phyloP scores from a whole-genome alignment of 345 rosid species.

The Erodium maritimum region DNA sequence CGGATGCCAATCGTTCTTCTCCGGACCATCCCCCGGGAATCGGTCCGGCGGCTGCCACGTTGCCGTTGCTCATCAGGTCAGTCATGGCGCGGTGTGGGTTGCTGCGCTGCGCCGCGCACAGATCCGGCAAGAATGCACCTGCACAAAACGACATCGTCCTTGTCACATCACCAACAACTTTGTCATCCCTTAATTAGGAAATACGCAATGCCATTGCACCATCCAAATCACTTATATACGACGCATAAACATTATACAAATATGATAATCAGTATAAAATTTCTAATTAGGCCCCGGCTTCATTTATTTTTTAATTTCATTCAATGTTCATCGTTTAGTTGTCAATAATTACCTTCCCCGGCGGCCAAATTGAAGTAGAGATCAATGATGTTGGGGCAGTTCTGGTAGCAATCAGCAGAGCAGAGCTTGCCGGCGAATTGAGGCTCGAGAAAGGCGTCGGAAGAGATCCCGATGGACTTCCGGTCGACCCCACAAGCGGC shows the following conservation, averaged over 20 bases:
- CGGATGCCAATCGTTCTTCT: not conserved
- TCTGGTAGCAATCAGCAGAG: conserved; percentile 52
- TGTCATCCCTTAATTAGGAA: no score
- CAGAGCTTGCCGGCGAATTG: conserved; percentile 76
- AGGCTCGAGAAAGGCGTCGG: conserved; percentile 74
- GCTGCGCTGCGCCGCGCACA: conserved; percentile 46
- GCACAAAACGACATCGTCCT: conserved; percentile 6
- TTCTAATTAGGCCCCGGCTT: no score
- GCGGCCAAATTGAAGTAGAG: conserved; percentile 92
- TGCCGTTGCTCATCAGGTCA: conserved; percentile 58
- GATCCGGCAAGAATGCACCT: conserved; percentile 88
- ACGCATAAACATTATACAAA: no score
- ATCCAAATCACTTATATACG: no score
- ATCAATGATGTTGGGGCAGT: conserved; percentile 84
- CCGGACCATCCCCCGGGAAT: conserved; percentile 9
- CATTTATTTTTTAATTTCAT: no score
- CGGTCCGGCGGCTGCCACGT: conserved; percentile 37
- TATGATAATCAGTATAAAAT: no score
- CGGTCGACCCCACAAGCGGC: conserved; percentile 74
- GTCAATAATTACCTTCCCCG: conserved; percentile 80
- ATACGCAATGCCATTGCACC: no score
- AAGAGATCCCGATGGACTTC: conserved; percentile 73
- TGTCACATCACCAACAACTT: not conserved
- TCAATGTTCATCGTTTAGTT: no score
- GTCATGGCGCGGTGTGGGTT: conserved; percentile 73